Conservation (phyloP, 345 rosid species). For the Rhodomyrtus tomentosa region DNA sequence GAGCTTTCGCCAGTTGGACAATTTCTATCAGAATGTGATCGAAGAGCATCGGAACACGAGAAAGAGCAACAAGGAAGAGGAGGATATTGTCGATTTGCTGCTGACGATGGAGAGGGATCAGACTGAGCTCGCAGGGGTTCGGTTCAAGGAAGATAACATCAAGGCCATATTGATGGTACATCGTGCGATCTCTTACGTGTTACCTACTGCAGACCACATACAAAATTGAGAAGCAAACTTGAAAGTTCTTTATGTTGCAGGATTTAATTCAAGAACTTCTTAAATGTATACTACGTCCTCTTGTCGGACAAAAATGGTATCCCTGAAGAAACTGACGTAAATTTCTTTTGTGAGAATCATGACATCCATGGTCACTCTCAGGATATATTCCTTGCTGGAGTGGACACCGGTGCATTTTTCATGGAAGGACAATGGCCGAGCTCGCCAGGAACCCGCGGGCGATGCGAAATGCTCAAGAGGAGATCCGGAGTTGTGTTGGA, state of each 20-base stretch:
- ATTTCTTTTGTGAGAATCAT: background rate
- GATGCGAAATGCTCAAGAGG: slow-evolving; percentile 29
- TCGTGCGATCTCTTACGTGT: background rate
- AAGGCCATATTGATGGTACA: slow-evolving; percentile 8
- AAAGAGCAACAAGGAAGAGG: background rate
- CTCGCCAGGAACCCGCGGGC: slow-evolving; percentile 20
- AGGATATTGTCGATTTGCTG: slow-evolving; percentile 16
- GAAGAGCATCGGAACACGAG: background rate
- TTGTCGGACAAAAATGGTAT: background rate
- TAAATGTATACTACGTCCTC: background rate
- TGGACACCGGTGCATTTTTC: slow-evolving; percentile 6
- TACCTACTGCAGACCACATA: background rate
- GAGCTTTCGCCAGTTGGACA: slow-evolving; percentile 3
- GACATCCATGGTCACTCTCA: background rate
- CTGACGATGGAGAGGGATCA: background rate
- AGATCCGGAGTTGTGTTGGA: slow-evolving; percentile 21
- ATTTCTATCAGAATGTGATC: background rate
- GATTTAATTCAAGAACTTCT: background rate
- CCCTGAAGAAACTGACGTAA: background rate
- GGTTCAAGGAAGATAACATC: background rate
- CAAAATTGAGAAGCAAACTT: background rate
- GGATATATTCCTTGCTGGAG: slow-evolving; percentile 29
- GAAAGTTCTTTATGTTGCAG: background rate
- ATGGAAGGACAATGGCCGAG: slow-evolving; percentile 41
- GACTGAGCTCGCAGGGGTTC: background rate